These are phyloP conservation scores for Agrocybe pediades DNA, from an alignment of 768 basidiomycete species.

Conservation along the genomic window DNA sequence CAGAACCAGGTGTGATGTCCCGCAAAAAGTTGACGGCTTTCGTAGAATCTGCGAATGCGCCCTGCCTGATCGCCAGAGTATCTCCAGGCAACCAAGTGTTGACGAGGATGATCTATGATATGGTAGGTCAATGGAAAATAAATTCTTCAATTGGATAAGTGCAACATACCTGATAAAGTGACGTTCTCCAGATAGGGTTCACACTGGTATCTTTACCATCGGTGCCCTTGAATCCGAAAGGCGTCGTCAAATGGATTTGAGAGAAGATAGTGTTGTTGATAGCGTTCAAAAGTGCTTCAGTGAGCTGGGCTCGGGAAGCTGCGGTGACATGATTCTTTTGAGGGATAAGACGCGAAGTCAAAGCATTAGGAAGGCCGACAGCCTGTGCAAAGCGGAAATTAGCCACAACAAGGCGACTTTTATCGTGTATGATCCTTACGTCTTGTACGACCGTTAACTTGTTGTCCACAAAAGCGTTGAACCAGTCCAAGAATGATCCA, in stretches of 20 bases:
- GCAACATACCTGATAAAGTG: slow-evolving; percentile 31
- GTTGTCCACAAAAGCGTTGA: slow-evolving; percentile 18
- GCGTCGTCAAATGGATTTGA: slow-evolving; percentile 21
- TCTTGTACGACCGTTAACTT: slow-evolving; percentile 21
- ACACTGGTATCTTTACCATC: slow-evolving; percentile 21
- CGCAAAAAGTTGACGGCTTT: slow-evolving; percentile 21
- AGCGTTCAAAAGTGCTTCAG: slow-evolving; percentile 20
- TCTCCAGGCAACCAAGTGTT: slow-evolving; percentile 15
- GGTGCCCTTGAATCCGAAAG: slow-evolving; percentile 20
- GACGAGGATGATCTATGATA: slow-evolving; percentile 15
- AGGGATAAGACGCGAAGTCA: slow-evolving; percentile 29
- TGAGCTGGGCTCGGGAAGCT: slow-evolving; percentile 12
- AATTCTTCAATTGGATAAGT: not conserved
- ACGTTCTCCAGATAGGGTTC: slow-evolving; percentile 25
- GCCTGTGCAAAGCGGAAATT: slow-evolving; percentile 20
- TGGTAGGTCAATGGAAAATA: not conserved
- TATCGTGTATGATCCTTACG: slow-evolving; percentile 10
- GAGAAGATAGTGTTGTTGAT: slow-evolving; percentile 17
- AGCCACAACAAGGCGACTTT: no score
- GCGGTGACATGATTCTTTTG: slow-evolving; percentile 23
- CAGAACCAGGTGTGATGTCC: slow-evolving; percentile 26
- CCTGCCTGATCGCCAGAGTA: slow-evolving; percentile 9
- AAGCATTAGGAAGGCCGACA: slow-evolving; percentile 19
- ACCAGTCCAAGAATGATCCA: slow-evolving; percentile 19
- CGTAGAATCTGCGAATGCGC: slow-evolving; percentile 18